Percentiles rank a stretch among this genome's conserved stretches.
phyloP scores from a whole-genome alignment of 768 basidiomycete genomes.

The Inosperma sp. region DNA sequence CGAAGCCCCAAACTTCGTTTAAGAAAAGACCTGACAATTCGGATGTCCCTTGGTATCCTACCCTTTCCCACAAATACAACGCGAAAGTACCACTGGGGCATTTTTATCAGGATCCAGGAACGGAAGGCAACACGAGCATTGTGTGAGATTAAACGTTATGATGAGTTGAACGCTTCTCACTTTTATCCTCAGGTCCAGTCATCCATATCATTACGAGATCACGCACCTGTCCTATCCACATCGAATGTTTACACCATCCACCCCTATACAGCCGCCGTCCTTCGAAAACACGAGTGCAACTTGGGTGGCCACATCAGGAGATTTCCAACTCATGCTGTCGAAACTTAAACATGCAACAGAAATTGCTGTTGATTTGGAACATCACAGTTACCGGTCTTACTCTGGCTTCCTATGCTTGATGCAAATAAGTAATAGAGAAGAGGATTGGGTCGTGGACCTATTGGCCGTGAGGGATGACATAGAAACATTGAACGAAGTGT shows the following conservation, averaged over 20 bases:
- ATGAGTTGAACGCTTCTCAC: conserved; percentile 9
- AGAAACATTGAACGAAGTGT: conserved; percentile 71
- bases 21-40: conserved; percentile 54
- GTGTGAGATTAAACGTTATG: conserved; percentile 10
- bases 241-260: conserved; percentile 47
- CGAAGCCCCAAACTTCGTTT: conserved; percentile 82
- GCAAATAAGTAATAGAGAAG: conserved; percentile 79
- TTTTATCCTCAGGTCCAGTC: conserved; percentile 31
- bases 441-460: conserved; percentile 86
- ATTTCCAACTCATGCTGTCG: conserved; percentile 59
- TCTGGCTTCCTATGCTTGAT: conserved; percentile 88
- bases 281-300: conserved; percentile 66
- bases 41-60: conserved; percentile 62
- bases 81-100: conserved; percentile 80
- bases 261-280: conserved; percentile 49
- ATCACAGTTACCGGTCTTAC: conserved; percentile 85
- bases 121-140: conserved; percentile 9
- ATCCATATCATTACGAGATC: conserved; percentile 89
- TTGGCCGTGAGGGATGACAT: conserved; percentile 72
- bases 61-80: conserved; percentile 73
- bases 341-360: conserved; percentile 63
- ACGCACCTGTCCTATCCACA: conserved; percentile 65
- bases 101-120: conserved; percentile 22
- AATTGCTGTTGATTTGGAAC: conserved; percentile 92
- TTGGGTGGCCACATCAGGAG: conserved; percentile 59